Percentiles rank a stretch among this genome's conserved stretches.
These are phyloP conservation scores for Leccinum laetum DNA, from an alignment of 1,284 basidiomycete species.

Conservation along the genomic window DNA sequence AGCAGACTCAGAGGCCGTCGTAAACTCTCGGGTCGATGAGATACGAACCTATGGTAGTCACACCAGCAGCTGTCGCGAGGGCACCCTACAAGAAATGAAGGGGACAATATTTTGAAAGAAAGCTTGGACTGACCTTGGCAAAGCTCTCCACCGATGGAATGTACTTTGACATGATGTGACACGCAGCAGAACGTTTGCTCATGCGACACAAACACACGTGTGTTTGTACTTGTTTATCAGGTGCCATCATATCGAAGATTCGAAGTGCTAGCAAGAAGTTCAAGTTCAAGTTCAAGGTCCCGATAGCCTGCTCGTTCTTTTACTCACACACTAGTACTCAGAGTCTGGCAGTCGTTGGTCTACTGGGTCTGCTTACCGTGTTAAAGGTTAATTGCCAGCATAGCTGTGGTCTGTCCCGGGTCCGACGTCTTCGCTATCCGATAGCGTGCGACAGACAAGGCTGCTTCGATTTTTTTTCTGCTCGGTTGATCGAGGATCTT, in stretches of 20 bases:
- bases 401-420: not conserved
- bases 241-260: too few species aligned
- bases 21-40: not conserved
- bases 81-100: slow-evolving; percentile 51
- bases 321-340: too few species aligned
- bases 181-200: not conserved
- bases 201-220: not conserved
- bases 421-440: not conserved
- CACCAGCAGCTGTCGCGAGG: slow-evolving; percentile 63
- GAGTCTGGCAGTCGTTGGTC: not conserved
- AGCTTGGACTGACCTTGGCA: slow-evolving; percentile 50
- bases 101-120: too few species aligned
- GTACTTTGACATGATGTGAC: slow-evolving; percentile 30
- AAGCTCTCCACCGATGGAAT: slow-evolving; percentile 61
- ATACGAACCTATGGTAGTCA: slow-evolving; percentile 62
- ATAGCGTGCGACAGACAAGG: not conserved
- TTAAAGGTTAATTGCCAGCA: not conserved
- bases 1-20: not conserved
- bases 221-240: slow-evolving; percentile 23
- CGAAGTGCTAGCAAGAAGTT: too few species aligned
- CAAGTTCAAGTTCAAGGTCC: too few species aligned
- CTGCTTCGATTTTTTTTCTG: not conserved
- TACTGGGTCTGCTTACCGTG: too few species aligned
- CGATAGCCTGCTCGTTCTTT: too few species aligned
- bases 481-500: not conserved